Conservation (phyloP, 257 asterid species). For the Solanum etuberosum region DNA sequence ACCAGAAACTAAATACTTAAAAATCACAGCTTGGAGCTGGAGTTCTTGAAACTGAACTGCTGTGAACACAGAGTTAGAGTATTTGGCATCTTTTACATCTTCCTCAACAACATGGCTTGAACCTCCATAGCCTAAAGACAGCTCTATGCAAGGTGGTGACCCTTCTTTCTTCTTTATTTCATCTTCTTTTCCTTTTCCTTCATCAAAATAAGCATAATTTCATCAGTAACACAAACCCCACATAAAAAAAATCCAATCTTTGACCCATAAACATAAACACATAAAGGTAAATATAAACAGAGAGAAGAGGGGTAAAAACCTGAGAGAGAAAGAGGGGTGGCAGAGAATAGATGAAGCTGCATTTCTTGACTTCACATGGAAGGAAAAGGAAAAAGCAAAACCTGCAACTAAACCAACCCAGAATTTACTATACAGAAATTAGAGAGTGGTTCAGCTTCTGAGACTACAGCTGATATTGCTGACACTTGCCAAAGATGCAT, state of each 20-base stretch:
- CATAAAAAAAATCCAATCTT: not conserved
- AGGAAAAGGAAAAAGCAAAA: not conserved
- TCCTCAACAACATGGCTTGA: conserved; percentile 1
- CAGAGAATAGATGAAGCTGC: conserved; percentile 8
- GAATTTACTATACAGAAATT: not conserved
- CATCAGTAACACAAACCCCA: not conserved
- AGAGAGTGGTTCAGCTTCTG: not conserved
- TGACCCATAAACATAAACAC: not conserved
- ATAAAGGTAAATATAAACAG: not conserved
- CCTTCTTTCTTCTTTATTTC: conserved; percentile 1
- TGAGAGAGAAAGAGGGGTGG: not conserved
- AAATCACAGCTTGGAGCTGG: conserved; percentile 22
- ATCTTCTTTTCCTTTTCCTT: conserved; percentile 2
- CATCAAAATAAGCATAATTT: not conserved
- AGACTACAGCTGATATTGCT: not conserved
- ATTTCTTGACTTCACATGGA: conserved; percentile 12
- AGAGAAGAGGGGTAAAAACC: not conserved
- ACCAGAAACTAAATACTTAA: conserved; percentile 22
- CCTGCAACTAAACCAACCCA: not conserved
- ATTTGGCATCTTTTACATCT: conserved; percentile 7
- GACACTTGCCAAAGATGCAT: not conserved
- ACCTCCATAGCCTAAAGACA: conserved; percentile 31
- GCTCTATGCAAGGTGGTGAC: conserved; percentile 15
- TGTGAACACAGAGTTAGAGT: conserved; percentile 13
- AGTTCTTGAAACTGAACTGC: conserved; percentile 30